Evolutionary conservation across 305 asterid genomes (phyloP), one percentile per base, ranked within the genome.

Genomic region (Solanum hybrid): DNA sequence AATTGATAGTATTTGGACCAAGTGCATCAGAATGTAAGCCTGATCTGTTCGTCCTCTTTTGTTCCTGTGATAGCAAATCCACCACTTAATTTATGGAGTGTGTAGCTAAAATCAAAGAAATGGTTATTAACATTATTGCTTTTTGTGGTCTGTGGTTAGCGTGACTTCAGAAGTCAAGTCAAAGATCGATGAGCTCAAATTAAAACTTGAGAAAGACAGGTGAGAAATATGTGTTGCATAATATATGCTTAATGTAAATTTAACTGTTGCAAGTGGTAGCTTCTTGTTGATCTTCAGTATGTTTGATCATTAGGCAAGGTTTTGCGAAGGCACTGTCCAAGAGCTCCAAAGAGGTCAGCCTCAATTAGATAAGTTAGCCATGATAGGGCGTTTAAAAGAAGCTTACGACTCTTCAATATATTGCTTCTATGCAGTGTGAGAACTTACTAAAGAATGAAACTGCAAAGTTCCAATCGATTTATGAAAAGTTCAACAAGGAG

Each of bases 201-300:
- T 93, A 31, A 96, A 95, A 91, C 93, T 96, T 45, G 99, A 96
- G 94, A 96, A 96, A 92, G 99, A 97, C 89, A 97, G 98, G 98
- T 97, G 92, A 94, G 90, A 89, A 24, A 81, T 29, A 77, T 88
- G 3, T 64, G 85, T 13, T 26, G 86, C 22, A 37, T 15, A 64
- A 88, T n/a, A 19, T 19, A 87, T 60, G 75, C 51, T 34, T 10
- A 35, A 7, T 88, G 56, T 14, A 51, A 42, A 4, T 24, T 78
- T 71, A 88, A 34, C 22, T 78, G 69, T 60, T 42, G 36, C 9
- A 60, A 56, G 27, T 32, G 37, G 78, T 29, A 34, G 75, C 75
- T 77, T 89, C 75, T 72, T 84, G 71, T 29, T 37, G 91, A 80
- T 93, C 86, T 51, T 88, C 87, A 85, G 91, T 78, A 31, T 79